Base-by-base conservation (phyloP, 2,329 filamentous ascomycete genomes). In the Pleoardoris graminearum region DNA sequence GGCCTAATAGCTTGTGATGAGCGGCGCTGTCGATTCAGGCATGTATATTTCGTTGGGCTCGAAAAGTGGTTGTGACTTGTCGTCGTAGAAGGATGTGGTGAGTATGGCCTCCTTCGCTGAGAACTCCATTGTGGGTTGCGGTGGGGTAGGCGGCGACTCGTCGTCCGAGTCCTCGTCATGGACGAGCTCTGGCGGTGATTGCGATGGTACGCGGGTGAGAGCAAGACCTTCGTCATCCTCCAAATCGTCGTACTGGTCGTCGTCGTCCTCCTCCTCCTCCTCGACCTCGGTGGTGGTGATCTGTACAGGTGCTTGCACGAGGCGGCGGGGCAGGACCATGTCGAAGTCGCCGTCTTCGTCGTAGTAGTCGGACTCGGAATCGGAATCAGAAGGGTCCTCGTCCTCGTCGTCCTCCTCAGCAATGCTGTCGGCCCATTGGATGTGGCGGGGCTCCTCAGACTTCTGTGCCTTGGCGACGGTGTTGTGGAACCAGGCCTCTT, bases 401-500 rank as follows among this genome's bases (percentile, higher is more conserved):
- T 32, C 30, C n/a, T 83, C 86, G 61, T 91, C 87, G 56, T 90
- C 85, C 71, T 90, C 87, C 75, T 92, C 89, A 55, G 83, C 81
- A 58, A 92, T 83, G 50, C 84, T 81, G 74, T 95, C 90, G 68
- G 90, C 89, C 90, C 91, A 96, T 80, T 93, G 88, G 65, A 96
- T 85, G 78, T 90, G 90, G 73, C 83, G 84, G 58, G 79, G 72
- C 62, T 89, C 83, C 62, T 87, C 80, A 25, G 73, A 62, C 69
- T 75, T 82, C 71, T 81, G 80, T 63, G 89, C 89, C 69, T 88
- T 89, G 73, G 85, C 87, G 76, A 97, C 90, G 57, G 91, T 94
- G 75, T 91, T 88, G 84, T 97, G 95, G 87, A 97, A 97, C 92
- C 92, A 97, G 62, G 85, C 87, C 78, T 97, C 93, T 78, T 97